Evolutionary conservation across 768 basidiomycete species (phyloP), one percentile per base, ranked within the genome.

Genomic region (Trametes meyenii): DNA sequence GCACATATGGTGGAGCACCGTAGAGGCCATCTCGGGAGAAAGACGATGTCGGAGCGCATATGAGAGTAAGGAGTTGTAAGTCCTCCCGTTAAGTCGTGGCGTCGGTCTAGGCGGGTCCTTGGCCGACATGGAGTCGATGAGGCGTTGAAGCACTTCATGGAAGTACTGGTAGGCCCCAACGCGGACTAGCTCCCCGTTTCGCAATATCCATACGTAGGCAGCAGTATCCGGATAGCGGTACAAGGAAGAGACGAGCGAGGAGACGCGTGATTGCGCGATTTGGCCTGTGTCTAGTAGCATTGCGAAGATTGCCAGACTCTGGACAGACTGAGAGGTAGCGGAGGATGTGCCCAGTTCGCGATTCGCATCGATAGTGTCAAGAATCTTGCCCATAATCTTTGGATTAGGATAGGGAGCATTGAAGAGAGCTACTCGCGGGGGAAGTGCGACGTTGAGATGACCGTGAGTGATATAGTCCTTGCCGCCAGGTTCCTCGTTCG

Each of bases 41-140:
- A 78, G 73, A n/a, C 81, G 80, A 65, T 88, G 80, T 8, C 82
- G 82, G 38, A 93, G 77, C 4, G 85, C 76, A 70, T 90, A 92
- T 62, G 88, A 79, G 3, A 92, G 66, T 26, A 93, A 80, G 0
- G 83, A 67, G 69, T 90, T 88, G 72, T 85, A 88, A 1, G 80
- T 74, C 21, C 73, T 69, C 11, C 77, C 60, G 43, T 77, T 74
- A 7, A 85, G 67, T 0, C 71, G 70, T 19, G 75, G 79, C 40
- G 74, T 13, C 23, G 42, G 8, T 14, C 43, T 38, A 5, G n/a
- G 12, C 1, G 42, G 13, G 13, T 23, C 16, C 3, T 61, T 17
- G 69, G 26, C 33, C 13, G 44, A 45, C 16, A 69, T 48, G 23
- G 68, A 63, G 36, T 44, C 23, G 23, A 72, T 63, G 38, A 74